Evolutionary conservation across 1,139 yeast genomes (phyloP), one percentile per base, ranked within the genome.

Genomic region (Eremothecium gossypii): DNA sequence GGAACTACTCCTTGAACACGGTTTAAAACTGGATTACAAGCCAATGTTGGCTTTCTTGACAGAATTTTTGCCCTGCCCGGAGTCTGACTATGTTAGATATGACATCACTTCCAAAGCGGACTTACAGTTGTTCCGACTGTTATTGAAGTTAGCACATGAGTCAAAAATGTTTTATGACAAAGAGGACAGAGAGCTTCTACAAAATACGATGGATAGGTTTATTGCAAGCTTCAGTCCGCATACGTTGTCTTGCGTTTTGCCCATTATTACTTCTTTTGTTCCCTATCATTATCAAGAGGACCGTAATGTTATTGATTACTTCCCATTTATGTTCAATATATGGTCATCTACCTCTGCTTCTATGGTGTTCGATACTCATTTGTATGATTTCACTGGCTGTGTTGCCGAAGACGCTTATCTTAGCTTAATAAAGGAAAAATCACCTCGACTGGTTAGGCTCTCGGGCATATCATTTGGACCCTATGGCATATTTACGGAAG

Each of bases 321-420:
- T 80, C 11, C 77, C 89, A 0, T 66, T 87, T 1, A 60, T 85
- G 12, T 85, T 84, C 53, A 78, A 83, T 51, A 64, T 85, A 43
- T 87, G 96, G 96, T 58, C 72, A 3, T 73, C 80, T 32, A 69
- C 78, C 10, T 70, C 74, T 38, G 71, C 77, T 36, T 71, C 77
- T 10, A 68, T 76, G 3, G 74, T 75, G 9, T 73, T 79, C 39
- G 95, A 85, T 49, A 69, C 79, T 13, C 83, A 79, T 52, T 57
- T 85, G 42, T 70, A 87, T 10, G 77, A 82, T 11, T 65, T 85
- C 20, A 62, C 85, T 38, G 84, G 93, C 2, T 71, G 77, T 23
- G 66, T 82, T 11, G 73, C 85, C 0, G 72, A 75, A 54, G 71
- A 69, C 32, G 68, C 74, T 1, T 65, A 77, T 45, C 46, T 43